A percentile compares a stretch with the other conserved stretches of the same genome.
These are phyloP conservation scores for Phytophthora syringae DNA, from an alignment of 352 stramenopile species.

Conservation along the genomic window DNA sequence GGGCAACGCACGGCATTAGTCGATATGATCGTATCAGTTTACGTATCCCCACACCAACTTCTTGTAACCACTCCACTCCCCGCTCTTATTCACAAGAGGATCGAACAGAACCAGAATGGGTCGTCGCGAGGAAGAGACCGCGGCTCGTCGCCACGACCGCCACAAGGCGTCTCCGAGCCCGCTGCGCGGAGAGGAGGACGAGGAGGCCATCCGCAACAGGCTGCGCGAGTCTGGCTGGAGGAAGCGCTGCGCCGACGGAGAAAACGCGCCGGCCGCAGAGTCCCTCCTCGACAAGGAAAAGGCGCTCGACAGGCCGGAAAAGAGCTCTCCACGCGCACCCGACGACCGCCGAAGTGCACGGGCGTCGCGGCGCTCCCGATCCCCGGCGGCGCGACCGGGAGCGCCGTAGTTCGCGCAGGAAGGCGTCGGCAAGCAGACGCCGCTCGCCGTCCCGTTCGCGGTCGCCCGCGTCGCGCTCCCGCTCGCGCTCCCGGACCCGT, in stretches of 20 bases:
- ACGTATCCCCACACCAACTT: not conserved
- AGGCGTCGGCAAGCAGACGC: conserved; percentile 40
- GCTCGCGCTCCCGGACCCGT: conserved; percentile 42
- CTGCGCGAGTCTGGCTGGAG: conserved; percentile 75
- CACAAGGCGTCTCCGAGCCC: conserved; percentile 26
- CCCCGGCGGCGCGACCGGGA: conserved; percentile 41
- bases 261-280: conserved; percentile 24
- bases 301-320: conserved; percentile 32
- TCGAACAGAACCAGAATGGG: conserved; percentile 24
- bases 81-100: conserved; percentile 5
- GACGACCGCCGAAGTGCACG: conserved; percentile 30
- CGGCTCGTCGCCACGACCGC: conserved; percentile 26
- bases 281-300: conserved; percentile 18
- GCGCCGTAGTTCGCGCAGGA: conserved; percentile 41
- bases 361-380: conserved; percentile 34
- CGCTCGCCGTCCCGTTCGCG: conserved; percentile 49
- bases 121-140: conserved; percentile 34
- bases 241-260: conserved; percentile 47
- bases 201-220: conserved; percentile 78
- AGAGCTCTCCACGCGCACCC: conserved; percentile 24
- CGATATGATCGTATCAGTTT: too few species aligned
- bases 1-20: too few species aligned
- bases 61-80: not conserved
- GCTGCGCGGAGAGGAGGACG: conserved; percentile 41
- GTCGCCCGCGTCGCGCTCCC: conserved; percentile 26